A percentile compares a stretch with the other conserved stretches of the same genome.
Conservation (phyloP, 1,139 yeast genomes). For the Suhomyces bokatorum region DNA sequence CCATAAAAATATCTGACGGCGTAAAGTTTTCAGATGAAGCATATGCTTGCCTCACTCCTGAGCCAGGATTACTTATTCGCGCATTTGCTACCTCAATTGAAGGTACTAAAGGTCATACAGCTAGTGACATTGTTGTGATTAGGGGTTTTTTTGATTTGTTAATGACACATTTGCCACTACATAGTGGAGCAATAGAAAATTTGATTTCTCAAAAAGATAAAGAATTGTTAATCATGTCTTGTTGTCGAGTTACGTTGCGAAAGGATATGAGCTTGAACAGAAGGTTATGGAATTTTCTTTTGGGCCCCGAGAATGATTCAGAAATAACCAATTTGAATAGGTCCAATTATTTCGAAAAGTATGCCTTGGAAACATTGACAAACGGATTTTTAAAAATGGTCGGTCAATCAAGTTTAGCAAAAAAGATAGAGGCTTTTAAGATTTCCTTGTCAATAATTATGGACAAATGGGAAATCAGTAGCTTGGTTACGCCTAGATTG, state of each 20-base stretch:
- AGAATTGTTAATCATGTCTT: constrained; percentile 58
- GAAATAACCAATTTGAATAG: constrained; percentile 25
- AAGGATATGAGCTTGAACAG: constrained; percentile 93
- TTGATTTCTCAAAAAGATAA: constrained; percentile 54
- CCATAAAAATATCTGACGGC: constrained; percentile 18
- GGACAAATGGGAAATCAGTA: constrained; percentile 95
- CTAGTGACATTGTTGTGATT: constrained; percentile 65
- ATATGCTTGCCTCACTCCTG: constrained; percentile 63
- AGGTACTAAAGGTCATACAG: constrained; percentile 39
- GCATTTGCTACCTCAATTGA: constrained; percentile 70
- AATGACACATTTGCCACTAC: constrained; percentile 64
- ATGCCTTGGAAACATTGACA: constrained; percentile 53
- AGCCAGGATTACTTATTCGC: constrained; percentile 73
- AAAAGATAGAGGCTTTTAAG: constrained; percentile 54
- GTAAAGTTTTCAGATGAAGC: constrained; percentile 53
- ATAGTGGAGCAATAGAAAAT: constrained; percentile 55
- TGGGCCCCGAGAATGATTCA: constrained; percentile 62
- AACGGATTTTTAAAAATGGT: constrained; percentile 55
- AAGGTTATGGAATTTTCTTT: constrained; percentile 87
- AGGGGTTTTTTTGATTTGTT: constrained; percentile 88
- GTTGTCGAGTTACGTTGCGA: constrained; percentile 67
- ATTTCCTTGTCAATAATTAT: constrained; percentile 66
- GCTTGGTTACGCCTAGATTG: constrained; percentile 65
- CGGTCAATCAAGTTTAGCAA: constrained; percentile 27
- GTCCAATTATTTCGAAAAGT: constrained; percentile 55